A percentile compares a stretch with the other conserved stretches of the same genome.
These are phyloP conservation scores for Epichloe elymi DNA, from an alignment of 2,329 filamentous ascomycete species.

Conservation along the genomic window DNA sequence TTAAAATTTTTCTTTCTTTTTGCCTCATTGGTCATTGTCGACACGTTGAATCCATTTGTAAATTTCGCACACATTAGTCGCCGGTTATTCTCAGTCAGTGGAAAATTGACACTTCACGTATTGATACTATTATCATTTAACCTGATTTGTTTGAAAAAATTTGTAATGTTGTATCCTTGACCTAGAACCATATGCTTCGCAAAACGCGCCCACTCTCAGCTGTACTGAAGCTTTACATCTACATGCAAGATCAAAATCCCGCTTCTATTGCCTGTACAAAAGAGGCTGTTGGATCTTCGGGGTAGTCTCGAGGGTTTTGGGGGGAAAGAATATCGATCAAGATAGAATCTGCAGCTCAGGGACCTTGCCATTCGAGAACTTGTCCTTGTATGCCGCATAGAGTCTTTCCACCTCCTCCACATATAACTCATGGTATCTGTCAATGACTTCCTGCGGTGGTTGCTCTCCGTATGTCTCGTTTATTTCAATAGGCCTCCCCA, in stretches of 20 bases:
- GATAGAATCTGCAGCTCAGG: conserved; percentile 56
- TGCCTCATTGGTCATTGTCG: too few species aligned
- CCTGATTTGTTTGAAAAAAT: too few species aligned
- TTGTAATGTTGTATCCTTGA: too few species aligned
- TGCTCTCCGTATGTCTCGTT: conserved; percentile 39
- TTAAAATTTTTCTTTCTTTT: too few species aligned
- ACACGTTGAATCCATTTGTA: neutral
- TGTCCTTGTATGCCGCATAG: conserved; percentile 68
- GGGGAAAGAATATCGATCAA: conserved; percentile 15
- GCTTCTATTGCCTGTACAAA: too few species aligned
- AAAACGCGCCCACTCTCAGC: neutral
- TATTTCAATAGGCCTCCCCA: conserved; percentile 69
- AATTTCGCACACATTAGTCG: too few species aligned
- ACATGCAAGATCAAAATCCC: neutral
- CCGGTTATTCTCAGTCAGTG: too few species aligned
- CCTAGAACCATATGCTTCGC: neutral
- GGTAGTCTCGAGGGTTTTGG: too few species aligned
- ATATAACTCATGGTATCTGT: conserved; percentile 69
- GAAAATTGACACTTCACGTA: too few species aligned
- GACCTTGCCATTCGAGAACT: conserved; percentile 49
- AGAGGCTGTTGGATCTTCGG: too few species aligned
- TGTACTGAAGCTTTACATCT: neutral
- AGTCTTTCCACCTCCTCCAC: conserved; percentile 58
- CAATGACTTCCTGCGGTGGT: conserved; percentile 62
- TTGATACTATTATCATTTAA: too few species aligned